Base-by-base conservation (phyloP, 345 rosid genomes). In the Citrus hindsii region DNA sequence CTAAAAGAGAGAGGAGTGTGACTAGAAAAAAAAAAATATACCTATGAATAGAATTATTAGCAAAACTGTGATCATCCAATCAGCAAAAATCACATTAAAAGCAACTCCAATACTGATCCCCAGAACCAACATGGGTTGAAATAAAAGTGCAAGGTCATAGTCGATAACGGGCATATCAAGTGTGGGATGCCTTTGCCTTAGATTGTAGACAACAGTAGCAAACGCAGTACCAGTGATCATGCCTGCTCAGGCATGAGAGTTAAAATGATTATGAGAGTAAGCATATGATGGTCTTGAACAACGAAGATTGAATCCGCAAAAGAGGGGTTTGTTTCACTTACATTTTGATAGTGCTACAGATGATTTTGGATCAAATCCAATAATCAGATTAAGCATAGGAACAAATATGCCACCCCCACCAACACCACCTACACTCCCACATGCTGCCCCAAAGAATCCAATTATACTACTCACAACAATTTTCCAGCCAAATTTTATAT, bases 381-480 rank as follows among this genome's bases (percentile, higher is more conserved):
- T 77, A 25, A 85, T 81, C 19, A 88, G 74, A 16, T 84, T 74
- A 32, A 88, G 91, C 91, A 84, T 86, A 62, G 91, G 91, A 76
- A 88, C 84, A 71, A 81, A 88, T 76, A 86, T 87, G 67, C 89
- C 91, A 12, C 89, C 91, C 4, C 89, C 91, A 33, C 91, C 91
- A 7, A 84, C 89, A 30, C 91, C 91, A 56, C 91, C 91, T 6
- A 86, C 89, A 30, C 89, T 88, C 18, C 91, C 91, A 82, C 79
- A 81, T 1, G 91, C 91, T 56, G 91, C 89, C 76, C 89, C 89
- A 14, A 84, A 61, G 84, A 88, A 86, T 76, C 84, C 91, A 61
- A 86, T 67, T 73, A 84, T 40, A 2, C 82, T 37, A 12, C 88
- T 89, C 71, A 86, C 82, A 56, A 76, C 85, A 67, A 86, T 80